Conservation (phyloP, 495 filamentous ascomycete species). For the Hamigera avellanea region DNA sequence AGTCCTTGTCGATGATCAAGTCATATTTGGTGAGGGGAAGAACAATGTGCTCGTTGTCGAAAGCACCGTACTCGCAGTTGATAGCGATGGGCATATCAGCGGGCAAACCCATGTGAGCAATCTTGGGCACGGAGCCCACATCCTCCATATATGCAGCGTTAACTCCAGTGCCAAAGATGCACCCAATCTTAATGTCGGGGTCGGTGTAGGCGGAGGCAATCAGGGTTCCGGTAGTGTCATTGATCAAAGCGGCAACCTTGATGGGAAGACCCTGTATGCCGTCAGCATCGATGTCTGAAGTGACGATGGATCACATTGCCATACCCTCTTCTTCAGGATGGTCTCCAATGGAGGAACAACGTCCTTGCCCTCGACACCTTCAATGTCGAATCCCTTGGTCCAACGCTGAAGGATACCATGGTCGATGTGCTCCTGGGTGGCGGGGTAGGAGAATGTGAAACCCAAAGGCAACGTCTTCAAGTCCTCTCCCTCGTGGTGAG, state of each 20-base stretch:
- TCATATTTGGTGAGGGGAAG: slow-evolving; percentile 81
- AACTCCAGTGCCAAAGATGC: slow-evolving; percentile 96
- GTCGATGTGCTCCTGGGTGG: slow-evolving; percentile 92
- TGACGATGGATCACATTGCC: not conserved
- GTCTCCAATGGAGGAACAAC: slow-evolving; percentile 89
- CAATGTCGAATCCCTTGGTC: slow-evolving; percentile 99
- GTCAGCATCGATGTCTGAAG: not conserved
- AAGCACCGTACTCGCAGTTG: slow-evolving; percentile 98
- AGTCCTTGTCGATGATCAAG: slow-evolving; percentile 79
- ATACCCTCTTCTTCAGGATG: slow-evolving; percentile 63
- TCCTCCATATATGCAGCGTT: slow-evolving; percentile 98
- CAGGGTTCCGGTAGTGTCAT: slow-evolving; percentile 98
- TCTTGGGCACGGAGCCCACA: slow-evolving; percentile 81
- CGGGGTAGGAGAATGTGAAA: slow-evolving; percentile 98
- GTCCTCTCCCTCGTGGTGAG: slow-evolving; percentile 64
- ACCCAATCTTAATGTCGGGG: slow-evolving; percentile 80
- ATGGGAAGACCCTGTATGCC: slow-evolving; percentile 66
- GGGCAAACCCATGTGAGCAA: slow-evolving; percentile 87
- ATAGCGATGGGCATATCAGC: slow-evolving; percentile 87
- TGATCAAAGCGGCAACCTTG: slow-evolving; percentile 86
- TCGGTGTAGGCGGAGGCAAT: slow-evolving; percentile 97
- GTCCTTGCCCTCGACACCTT: slow-evolving; percentile 88
- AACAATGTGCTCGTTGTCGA: slow-evolving; percentile 92
- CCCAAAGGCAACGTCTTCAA: slow-evolving; percentile 63
- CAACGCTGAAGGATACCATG: slow-evolving; percentile 92